These are phyloP conservation scores for Graphilbum ipis-grandicollis DNA, from an alignment of 2,329 filamentous ascomycete genomes.

Conservation along the genomic window DNA sequence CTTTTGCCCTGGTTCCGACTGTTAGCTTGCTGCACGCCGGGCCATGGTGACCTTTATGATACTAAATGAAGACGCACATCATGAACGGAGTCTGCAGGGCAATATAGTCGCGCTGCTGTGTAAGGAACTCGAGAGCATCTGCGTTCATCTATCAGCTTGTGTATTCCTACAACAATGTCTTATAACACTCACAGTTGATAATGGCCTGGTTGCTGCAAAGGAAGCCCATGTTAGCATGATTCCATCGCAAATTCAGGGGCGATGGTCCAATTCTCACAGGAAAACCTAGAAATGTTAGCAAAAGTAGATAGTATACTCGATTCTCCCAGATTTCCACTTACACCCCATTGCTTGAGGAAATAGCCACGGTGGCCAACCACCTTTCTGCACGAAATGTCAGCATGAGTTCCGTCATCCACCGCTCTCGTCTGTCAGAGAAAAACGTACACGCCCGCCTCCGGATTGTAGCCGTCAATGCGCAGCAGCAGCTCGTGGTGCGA, in stretches of 20 bases:
- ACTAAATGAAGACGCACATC: constrained; percentile 34
- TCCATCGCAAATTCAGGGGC: no score
- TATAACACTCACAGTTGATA: constrained; percentile 64
- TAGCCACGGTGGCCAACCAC: constrained; percentile 90
- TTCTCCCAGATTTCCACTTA: constrained; percentile 20
- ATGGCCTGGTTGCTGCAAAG: constrained; percentile 57
- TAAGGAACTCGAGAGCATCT: constrained; percentile 74
- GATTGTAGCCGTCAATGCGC: constrained; percentile 79
- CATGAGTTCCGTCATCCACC: no score
- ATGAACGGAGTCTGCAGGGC: constrained; percentile 80
- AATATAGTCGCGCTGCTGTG: constrained; percentile 55
- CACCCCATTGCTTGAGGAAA: constrained; percentile 76
- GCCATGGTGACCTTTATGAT: background rate
- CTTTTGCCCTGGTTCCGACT: constrained; percentile 34
- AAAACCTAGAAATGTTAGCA: no score
- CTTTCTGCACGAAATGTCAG: constrained; percentile 28
- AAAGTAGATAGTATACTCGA: no score
- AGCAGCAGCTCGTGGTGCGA: constrained; percentile 92
- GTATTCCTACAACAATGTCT: no score
- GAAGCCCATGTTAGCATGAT: background rate
- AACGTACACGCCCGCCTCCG: constrained; percentile 57
- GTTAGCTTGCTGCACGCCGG: background rate
- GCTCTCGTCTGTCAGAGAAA: background rate
- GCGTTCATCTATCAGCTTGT: background rate
- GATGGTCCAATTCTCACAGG: background rate